Evolutionary conservation across 805 yeast genomes (phyloP), one percentile per base, ranked within the genome.

Genomic region (Teunomyces stri): DNA sequence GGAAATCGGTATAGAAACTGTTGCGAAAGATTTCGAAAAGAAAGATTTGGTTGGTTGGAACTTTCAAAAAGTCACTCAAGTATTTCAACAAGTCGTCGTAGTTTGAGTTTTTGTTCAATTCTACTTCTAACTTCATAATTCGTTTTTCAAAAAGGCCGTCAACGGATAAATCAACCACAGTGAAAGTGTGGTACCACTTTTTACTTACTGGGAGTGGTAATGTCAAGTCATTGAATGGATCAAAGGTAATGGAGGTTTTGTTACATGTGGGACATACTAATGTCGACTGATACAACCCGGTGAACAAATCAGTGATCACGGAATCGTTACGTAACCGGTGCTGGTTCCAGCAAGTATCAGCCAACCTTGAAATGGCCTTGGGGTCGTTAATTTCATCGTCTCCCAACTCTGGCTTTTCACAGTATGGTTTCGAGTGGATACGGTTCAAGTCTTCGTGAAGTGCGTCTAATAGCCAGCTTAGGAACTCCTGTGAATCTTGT

Each of bases 401-500:
- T 10, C 78, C 67, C 18, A 85, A 62, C 59, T 89, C 96, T 0
- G 98, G 97, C 58, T 89, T 89, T 57, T 89, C 96, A 6, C 89
- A 80, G 53, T 84, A 85, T 0, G 98, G 98, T 61, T 94, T 94
- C 31, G 86, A 70, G 6, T 79, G 61, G 25, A 92, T 84, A 47
- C 97, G 74, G 60, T 94, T 94, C 52, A 92, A 72, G 66, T 92
- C 98, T 64, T 92, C 97, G 61, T 92, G 97, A 31, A 92, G 69
- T 2, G 94, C 90, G 65, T 92, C 97, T 22, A 92, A 71, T 28
- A 92, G 65, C 74, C 87, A 92, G 27, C 95, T 91, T 43, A 90
- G 75, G 59, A 92, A 86, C 61, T 92, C 98, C 62, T 91, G 97
- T 1, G 96, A 87, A 61, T 92, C 98, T 59, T 92, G 97, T 62